Percentiles rank a stretch among this genome's conserved stretches.
Conservation (phyloP, 2,329 filamentous ascomycete species). For the Pseudocercospora fuligena region DNA sequence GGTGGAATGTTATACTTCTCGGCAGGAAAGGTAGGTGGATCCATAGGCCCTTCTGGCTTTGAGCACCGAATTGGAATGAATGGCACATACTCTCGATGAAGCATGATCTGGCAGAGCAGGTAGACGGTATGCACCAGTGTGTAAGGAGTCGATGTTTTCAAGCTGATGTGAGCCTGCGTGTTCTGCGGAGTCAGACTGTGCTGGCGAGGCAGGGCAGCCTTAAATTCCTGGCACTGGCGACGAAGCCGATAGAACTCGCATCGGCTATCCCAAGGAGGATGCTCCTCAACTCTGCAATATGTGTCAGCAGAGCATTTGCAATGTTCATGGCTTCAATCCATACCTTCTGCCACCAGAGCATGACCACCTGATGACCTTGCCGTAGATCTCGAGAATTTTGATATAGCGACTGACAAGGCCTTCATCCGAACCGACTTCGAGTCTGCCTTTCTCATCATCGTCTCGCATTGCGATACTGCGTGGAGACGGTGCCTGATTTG, state of each 20-base stretch:
- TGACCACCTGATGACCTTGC: constrained; percentile 62
- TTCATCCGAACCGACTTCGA: constrained; percentile 58
- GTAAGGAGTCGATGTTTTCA: constrained; percentile 67
- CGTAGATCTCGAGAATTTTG: constrained; percentile 59
- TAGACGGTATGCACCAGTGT: constrained; percentile 70
- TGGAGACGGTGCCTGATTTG: constrained; percentile 25
- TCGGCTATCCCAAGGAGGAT: constrained; percentile 64
- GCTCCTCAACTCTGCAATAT: constrained; percentile 49
- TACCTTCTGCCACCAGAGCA: constrained; percentile 62
- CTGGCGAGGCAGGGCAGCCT: constrained; percentile 58
- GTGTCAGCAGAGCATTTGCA: not conserved
- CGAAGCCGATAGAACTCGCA: constrained; percentile 62
- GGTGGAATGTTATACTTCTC: constrained; percentile 53
- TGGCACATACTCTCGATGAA: constrained; percentile 71
- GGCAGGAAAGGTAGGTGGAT: constrained; percentile 60
- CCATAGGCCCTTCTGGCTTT: constrained; percentile 62
- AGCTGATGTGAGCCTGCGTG: constrained; percentile 68
- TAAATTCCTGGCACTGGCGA: constrained; percentile 58
- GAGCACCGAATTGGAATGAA: constrained; percentile 63
- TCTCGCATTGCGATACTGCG: constrained; percentile 26
- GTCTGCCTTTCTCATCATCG: constrained; percentile 53
- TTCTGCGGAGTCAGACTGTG: constrained; percentile 66
- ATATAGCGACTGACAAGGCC: constrained; percentile 57
- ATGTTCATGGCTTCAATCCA: constrained; percentile 16
- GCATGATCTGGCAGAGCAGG: constrained; percentile 68